A percentile compares a stretch with the other conserved stretches of the same genome.
Evolutionary conservation across 225 moss, liverwort and hornwort species (phyloP).

Genomic region (Pseudoscleropodium purum): DNA sequence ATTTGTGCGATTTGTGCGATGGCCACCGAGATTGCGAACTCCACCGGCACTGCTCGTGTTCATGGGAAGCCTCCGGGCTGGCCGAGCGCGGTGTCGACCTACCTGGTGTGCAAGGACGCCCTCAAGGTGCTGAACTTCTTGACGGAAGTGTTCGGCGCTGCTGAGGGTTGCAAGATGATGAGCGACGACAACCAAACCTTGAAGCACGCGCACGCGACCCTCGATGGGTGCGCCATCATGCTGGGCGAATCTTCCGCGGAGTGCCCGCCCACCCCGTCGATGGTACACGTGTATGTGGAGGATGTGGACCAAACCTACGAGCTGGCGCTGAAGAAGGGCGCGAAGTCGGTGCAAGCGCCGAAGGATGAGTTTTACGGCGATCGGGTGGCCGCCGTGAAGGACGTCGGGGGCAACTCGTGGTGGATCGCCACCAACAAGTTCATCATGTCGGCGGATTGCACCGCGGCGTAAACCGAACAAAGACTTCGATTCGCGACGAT

Average conservation of each 20-base stretch:
- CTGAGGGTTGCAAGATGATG: background rate
- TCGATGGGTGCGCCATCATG: constrained; percentile 3
- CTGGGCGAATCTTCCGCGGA: background rate
- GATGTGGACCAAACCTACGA: constrained; percentile 11
- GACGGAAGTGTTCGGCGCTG: background rate
- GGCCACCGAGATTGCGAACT: background rate
- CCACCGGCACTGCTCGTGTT: background rate
- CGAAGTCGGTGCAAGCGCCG: background rate
- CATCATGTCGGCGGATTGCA: background rate
- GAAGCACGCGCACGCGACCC: background rate
- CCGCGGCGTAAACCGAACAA: background rate
- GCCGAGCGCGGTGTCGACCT: background rate
- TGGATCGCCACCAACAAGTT: constrained; percentile 28
- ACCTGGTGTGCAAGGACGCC: background rate
- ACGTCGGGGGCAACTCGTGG: constrained; percentile 9
- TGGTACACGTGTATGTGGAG: constrained; percentile 8
- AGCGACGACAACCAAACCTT: background rate
- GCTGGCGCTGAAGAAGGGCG: constrained; percentile 4
- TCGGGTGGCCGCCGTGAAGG: constrained; percentile 3
- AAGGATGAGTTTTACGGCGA: constrained; percentile 20
- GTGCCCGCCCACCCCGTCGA: background rate
- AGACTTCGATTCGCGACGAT: too few relatives aligned
- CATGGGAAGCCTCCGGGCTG: background rate
- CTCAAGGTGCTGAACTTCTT: background rate
- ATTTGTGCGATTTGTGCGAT: background rate